A percentile compares a stretch with the other conserved stretches of the same genome.
These are phyloP conservation scores for Henckelia pumila DNA, from an alignment of 257 asterid genomes.

Conservation along the genomic window DNA sequence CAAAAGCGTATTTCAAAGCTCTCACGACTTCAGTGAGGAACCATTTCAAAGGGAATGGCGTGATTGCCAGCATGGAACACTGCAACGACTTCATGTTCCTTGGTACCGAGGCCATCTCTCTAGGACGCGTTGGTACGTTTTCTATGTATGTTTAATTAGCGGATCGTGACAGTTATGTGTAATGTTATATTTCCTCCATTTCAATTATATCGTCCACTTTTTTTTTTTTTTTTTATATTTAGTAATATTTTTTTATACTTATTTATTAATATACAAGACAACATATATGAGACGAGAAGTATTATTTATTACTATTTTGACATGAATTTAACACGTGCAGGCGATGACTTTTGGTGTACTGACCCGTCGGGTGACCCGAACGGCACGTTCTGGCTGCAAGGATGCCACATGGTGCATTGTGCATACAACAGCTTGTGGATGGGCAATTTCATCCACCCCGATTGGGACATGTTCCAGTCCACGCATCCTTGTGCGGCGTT, in stretches of 20 bases:
- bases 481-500: slow-evolving; percentile 38
- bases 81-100: slow-evolving; percentile 51
- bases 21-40: slow-evolving; percentile 29
- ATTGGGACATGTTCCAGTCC: slow-evolving; percentile 48
- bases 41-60: slow-evolving; percentile 42
- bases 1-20: slow-evolving; percentile 37
- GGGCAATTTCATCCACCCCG: slow-evolving; percentile 39
- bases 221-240: not conserved
- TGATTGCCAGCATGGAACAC: slow-evolving; percentile 50
- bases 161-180: no score
- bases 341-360: slow-evolving; percentile 42
- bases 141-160: no score
- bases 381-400: slow-evolving; percentile 40
- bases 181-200: no score
- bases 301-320: no score
- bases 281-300: no score
- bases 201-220: not conserved
- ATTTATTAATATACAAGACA: no score
- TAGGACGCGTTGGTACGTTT: slow-evolving; percentile 49
- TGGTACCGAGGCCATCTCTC: slow-evolving; percentile 45
- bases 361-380: slow-evolving; percentile 37
- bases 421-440: slow-evolving; percentile 44
- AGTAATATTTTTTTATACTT: no score
- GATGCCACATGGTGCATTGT: slow-evolving; percentile 44
- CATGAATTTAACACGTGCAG: no score